Percentiles rank a stretch among this genome's conserved stretches.
Evolutionary conservation across 2,329 filamentous ascomycete genomes (phyloP).

Genomic region (Akanthomyces lecanii): DNA sequence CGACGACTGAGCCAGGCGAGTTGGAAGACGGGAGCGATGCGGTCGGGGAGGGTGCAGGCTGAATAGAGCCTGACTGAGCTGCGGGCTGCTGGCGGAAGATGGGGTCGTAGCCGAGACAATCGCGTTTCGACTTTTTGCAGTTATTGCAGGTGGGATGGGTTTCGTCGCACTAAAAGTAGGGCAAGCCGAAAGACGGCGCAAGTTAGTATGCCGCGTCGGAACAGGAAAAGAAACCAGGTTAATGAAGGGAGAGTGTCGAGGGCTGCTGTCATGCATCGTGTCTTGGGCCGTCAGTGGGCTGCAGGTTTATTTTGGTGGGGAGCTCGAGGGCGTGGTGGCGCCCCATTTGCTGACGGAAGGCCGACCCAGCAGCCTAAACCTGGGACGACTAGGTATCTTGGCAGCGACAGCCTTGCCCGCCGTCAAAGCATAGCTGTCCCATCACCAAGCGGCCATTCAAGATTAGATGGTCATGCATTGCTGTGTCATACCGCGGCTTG

Average conservation of each 20-base stretch:
- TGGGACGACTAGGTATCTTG: not conserved
- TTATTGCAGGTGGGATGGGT: conserved; percentile 87
- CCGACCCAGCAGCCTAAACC: not conserved
- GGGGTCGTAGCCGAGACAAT: conserved; percentile 81
- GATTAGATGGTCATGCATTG: not conserved
- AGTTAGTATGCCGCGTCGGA: not conserved
- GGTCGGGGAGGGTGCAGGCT: conserved; percentile 30
- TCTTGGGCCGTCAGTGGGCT: conserved; percentile 11
- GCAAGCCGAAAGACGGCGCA: conserved; percentile 22
- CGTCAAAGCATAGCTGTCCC: not conserved
- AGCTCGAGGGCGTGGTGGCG: conserved; percentile 11
- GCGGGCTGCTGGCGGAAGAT: conserved; percentile 74
- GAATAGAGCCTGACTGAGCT: conserved; percentile 65
- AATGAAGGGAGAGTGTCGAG: not conserved
- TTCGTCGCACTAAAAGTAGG: conserved; percentile 77
- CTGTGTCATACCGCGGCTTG: not conserved
- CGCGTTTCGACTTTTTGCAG: conserved; percentile 83
- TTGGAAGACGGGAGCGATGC: conserved; percentile 19
- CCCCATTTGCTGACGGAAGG: conserved; percentile 12
- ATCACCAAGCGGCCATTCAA: not conserved
- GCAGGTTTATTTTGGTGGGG: conserved; percentile 20
- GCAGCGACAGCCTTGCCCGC: not conserved
- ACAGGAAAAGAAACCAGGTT: not conserved
- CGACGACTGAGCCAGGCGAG: conserved; percentile 24
- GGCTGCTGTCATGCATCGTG: conserved; percentile 11